These are phyloP conservation scores for Pseudogymnoascus sp. DNA, from an alignment of 2,329 filamentous ascomycete species.

Conservation along the genomic window DNA sequence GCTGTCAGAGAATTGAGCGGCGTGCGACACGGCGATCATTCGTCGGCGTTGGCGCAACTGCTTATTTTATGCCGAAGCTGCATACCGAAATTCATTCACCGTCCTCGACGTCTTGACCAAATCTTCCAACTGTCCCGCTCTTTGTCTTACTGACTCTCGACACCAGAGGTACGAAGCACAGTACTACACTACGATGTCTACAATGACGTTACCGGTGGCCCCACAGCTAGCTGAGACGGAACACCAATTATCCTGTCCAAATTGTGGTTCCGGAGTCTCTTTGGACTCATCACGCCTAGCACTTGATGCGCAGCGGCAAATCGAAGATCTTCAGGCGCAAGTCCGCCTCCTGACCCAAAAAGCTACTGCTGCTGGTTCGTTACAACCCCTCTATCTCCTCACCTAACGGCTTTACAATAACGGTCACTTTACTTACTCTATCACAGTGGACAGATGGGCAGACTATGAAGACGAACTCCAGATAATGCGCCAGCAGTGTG, in stretches of 20 bases:
- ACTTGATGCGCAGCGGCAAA: slow-evolving; percentile 46
- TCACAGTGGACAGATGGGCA: slow-evolving; percentile 57
- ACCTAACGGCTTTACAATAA: neutral
- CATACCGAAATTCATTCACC: neutral
- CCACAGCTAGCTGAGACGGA: slow-evolving; percentile 14
- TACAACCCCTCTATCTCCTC: neutral
- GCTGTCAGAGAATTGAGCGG: slow-evolving; percentile 1
- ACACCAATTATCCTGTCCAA: slow-evolving; percentile 22
- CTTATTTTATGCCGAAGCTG: slow-evolving; percentile 5
- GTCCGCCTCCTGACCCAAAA: slow-evolving; percentile 64
- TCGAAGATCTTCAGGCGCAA: slow-evolving; percentile 64
- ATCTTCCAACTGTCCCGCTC: neutral
- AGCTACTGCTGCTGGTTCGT: slow-evolving; percentile 53
- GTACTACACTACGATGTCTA: slow-evolving; percentile 20
- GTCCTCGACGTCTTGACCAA: neutral
- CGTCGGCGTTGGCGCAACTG: neutral
- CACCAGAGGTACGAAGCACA: neutral
- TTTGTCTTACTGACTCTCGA: neutral
- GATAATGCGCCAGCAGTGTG: slow-evolving; percentile 39
- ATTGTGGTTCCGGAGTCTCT: slow-evolving; percentile 25
- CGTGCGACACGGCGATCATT: slow-evolving; percentile 6
- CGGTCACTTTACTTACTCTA: slow-evolving; percentile 10
- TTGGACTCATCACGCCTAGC: slow-evolving; percentile 5
- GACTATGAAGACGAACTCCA: slow-evolving; percentile 76
- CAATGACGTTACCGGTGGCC: slow-evolving; percentile 26